Conservation (phyloP, 805 yeast species). For the Schwanniomyces occidentalis region DNA sequence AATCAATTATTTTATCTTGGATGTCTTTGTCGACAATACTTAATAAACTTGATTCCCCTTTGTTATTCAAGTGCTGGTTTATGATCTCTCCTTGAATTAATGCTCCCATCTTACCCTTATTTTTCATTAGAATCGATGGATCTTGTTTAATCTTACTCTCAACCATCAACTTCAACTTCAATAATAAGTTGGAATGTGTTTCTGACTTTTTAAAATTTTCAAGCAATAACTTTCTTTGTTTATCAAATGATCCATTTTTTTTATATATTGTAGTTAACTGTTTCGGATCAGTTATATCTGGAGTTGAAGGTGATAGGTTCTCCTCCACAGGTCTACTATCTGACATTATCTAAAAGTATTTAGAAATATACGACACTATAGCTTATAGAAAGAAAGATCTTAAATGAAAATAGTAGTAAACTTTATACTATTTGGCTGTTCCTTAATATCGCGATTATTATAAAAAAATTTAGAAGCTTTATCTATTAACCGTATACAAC, state of each 20-base stretch:
- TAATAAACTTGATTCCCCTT: conserved; percentile 22
- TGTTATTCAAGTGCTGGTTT: conserved; percentile 20
- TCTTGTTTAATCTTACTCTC: conserved; percentile 48
- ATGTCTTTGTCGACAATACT: conserved; percentile 45
- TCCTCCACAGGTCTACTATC: no score
- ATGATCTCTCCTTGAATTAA: conserved; percentile 53
- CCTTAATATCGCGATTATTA: not conserved
- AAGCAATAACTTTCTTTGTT: conserved; percentile 41
- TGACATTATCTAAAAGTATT: no score
- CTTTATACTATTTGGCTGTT: not conserved
- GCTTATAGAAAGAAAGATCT: no score
- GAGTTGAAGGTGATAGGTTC: no score
- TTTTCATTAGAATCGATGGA: conserved; percentile 47
- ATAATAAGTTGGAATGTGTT: conserved; percentile 40
- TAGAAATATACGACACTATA: no score
- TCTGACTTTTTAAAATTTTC: conserved; percentile 44
- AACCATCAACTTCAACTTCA: conserved; percentile 42
- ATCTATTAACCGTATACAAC: no score
- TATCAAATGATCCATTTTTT: conserved; percentile 50
- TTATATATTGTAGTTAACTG: conserved; percentile 44
- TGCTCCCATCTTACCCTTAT: conserved; percentile 52
- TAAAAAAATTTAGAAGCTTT: no score
- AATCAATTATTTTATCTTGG: conserved; percentile 43
- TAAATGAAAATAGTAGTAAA: no score
- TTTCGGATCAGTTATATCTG: conserved; percentile 32